Evolutionary conservation across 257 asterid genomes (phyloP).

Genomic region (Solanum chilense): DNA sequence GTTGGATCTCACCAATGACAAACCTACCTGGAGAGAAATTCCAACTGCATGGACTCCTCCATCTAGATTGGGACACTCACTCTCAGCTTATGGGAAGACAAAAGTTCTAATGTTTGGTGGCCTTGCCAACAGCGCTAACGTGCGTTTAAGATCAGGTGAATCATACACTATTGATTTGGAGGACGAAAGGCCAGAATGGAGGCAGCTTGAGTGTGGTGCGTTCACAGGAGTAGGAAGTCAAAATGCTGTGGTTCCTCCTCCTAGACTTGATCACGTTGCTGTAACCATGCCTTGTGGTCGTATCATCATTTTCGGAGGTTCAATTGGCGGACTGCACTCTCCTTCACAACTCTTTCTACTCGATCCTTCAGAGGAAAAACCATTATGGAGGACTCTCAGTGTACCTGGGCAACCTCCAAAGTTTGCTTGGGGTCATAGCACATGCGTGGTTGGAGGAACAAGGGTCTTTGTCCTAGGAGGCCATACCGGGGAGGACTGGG

Average conservation of each 20-base stretch:
- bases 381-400: constrained; percentile 59
- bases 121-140: constrained; percentile 77
- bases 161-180: constrained; percentile 73
- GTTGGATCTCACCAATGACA: constrained; percentile 56
- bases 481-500: constrained; percentile 85
- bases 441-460: constrained; percentile 84
- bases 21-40: constrained; percentile 73
- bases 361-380: constrained; percentile 80
- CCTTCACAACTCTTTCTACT: constrained; percentile 73
- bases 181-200: constrained; percentile 65
- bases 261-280: constrained; percentile 79
- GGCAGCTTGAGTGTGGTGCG: constrained; percentile 59
- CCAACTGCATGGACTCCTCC: constrained; percentile 71
- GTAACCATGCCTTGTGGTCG: constrained; percentile 89
- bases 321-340: constrained; percentile 75
- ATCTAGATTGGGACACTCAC: constrained; percentile 70
- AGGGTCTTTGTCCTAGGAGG: constrained; percentile 85
- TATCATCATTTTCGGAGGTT: constrained; percentile 73
- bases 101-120: constrained; percentile 84
- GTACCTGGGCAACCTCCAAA: constrained; percentile 85
- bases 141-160: constrained; percentile 79
- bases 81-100: constrained; percentile 69
- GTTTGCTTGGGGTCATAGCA: constrained; percentile 89
- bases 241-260: constrained; percentile 66
- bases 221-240: constrained; percentile 59